Base-by-base conservation (phyloP, 1,139 yeast species). In the Pichia sp. region DNA sequence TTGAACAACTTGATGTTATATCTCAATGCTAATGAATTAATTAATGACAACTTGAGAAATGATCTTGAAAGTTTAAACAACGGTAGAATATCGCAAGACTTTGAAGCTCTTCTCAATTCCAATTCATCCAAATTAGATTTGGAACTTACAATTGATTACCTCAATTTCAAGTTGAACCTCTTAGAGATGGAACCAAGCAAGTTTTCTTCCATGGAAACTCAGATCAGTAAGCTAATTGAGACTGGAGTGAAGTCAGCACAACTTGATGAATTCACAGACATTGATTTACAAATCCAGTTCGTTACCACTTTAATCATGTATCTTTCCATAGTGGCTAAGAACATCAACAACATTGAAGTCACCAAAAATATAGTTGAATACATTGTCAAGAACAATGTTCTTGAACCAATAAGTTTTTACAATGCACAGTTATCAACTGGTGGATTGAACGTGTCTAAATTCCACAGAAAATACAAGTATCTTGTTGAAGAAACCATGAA, bases 281-380 rank as follows among this genome's bases (percentile, higher is more conserved):
- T 35, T 14, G 41, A 30, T 17, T 29, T 42, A 20, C 18, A 46
- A 22, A 38, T 33, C 16, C 44, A 42, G n/a, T 51, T 40, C 30
- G 42, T 40, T 22, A 39, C 38, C 9, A 21, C 41, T 2, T 36
- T 49, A 15, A 38, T 55, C 40, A 81, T 83, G 20, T 69, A 82
- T 38, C 55, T 80, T 41, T 74, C 80, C 3, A 58, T 66, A 12
- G 51, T 80, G 21, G 86, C 83, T 0, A 64, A 50, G 27, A 30
- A 35, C 22, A 38, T 45, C n/a, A 33, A 34, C 14, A 33, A 42
- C 18, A 18, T 45, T 10, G 48, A 42, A 9, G 19, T 37, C 6
- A 47, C 51, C 3, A 33, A 46, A 12, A 29, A 15, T 3, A 47
- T 53, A 20, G 38, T 48, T 8, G 41, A 49, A 32, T 49, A 48